Base-by-base conservation (phyloP, 2,329 filamentous ascomycete species). In the Alternaria sp. region DNA sequence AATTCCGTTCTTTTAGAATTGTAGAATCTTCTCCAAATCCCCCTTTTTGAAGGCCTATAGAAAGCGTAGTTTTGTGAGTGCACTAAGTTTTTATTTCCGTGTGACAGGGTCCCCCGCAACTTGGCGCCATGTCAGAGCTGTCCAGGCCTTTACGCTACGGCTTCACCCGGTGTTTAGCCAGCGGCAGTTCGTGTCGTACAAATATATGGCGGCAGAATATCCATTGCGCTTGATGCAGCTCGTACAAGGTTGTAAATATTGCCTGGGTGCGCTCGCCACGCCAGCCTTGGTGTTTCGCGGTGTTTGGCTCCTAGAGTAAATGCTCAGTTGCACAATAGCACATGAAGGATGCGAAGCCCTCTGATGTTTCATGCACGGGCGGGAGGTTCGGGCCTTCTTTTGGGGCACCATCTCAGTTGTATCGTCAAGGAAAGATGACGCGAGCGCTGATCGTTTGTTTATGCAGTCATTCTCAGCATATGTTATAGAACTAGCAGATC, bases 341-440 rank as follows among this genome's bases (percentile, higher is more conserved):
- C 3, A 9, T 45, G 28, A 17, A 28, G 48, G 34, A 29, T 41
- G 17, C 24, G 33, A 40, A 11, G 40, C 21, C 29, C 34, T 26
- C 29, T 28, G 46, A 26, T 24, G 23, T 48, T 29, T 23, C 24
- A 29, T 44, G 24, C 23, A 48, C 36, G 31, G 13, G 23, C 33
- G 31, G 44, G 9, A 24, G 31, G 31, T 24, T 48, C 29, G 44
- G 44, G 11, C 44, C 44, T 48, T 48, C 24, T 36, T n/a, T 36
- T 1, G 13, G 10, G 21, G 21, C 21, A 48, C 21, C 6, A 24
- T 5, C 13, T 10, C 6, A 5, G 13, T n/a, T 23, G 5, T 26
- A n/a, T 24, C 8, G 11, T 23, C 17, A 14, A 14, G 31, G 31
- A 36, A 46, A 48, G 8, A 23, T 13, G 8, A 24, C 21, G 13